A percentile compares a stretch with the other conserved stretches of the same genome.
Conservation (phyloP, 2,329 filamentous ascomycete genomes). For the Orbilia brochopaga region DNA sequence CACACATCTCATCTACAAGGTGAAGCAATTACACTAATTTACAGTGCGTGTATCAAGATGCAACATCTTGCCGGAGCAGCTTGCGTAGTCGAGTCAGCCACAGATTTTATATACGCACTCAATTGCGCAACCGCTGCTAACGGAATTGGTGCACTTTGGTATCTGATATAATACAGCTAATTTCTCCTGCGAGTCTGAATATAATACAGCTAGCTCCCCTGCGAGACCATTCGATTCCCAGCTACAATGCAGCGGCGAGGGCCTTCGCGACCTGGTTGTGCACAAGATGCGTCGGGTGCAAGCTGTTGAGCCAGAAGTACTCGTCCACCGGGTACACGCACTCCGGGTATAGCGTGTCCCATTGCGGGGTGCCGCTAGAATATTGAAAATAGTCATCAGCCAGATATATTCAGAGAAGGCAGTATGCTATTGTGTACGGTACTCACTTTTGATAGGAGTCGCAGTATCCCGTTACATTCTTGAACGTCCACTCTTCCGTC, state of each 20-base stretch:
- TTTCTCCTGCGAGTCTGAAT: too few relatives aligned
- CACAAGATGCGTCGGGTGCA: conserved; percentile 70
- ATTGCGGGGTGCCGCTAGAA: conserved; percentile 60
- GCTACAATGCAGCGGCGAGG: conserved; percentile 59
- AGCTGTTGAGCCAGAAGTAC: conserved; percentile 69
- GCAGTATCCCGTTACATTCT: conserved; percentile 67
- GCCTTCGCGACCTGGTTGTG: conserved; percentile 66
- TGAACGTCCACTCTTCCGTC: conserved; percentile 59
- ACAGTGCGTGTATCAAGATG: too few relatives aligned
- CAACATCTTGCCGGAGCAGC: too few relatives aligned
- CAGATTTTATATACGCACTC: conserved; percentile 5
- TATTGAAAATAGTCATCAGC: conserved; percentile 2
- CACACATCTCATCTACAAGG: too few relatives aligned
- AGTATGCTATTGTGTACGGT: too few relatives aligned
- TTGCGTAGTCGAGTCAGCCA: background rate
- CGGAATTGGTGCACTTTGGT: too few relatives aligned
- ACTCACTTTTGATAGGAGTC: conserved; percentile 64
- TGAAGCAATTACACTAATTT: too few relatives aligned
- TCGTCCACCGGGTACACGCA: conserved; percentile 67
- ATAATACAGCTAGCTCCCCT: too few relatives aligned
- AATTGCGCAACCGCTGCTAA: too few relatives aligned
- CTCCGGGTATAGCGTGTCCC: conserved; percentile 59
- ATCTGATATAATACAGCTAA: too few relatives aligned
- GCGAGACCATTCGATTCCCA: background rate
- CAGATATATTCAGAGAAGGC: background rate